Base-by-base conservation (phyloP, 2,329 filamentous ascomycete genomes). In the Neopestalotiopsis sp. region DNA sequence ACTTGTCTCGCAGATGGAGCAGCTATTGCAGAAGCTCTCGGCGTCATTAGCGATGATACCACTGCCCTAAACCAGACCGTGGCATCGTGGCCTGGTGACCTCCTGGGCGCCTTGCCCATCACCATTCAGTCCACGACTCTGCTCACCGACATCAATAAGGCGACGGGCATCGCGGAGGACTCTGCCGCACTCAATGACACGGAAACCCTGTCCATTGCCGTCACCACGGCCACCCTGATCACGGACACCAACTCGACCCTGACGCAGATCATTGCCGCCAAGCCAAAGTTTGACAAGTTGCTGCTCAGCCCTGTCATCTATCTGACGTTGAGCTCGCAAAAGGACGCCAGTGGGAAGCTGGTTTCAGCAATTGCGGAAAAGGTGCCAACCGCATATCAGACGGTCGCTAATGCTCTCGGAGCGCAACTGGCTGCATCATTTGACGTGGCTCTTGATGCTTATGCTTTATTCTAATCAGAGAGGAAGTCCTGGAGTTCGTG, bases 231-330 rank as follows among this genome's bases (percentile, higher is more conserved):
- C 3, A 70, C 76, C 7, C 79, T 86, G 32, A 76, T 79, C 59
- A 67, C 61, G 12, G 74, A 75, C n/a, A 81, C 85, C 70, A 79
- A 83, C 71, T 66, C 72, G 40, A 81, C 81, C 4, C 77, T 85
- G 38, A 71, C 74, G 7, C 76, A 77, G n/a, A 74, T 86, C 28
- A 76, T 84, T 69, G 73, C 68, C 12, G 74, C 78, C 34, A 84
- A 85, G 75, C 77, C 75, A 24, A 82, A 83, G 70, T 87, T 87
- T 68, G 81, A 85, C 71, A 75, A 76, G 53, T 73, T 85, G 5
- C 66, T 83, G 1, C 71, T 86, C 45, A 78, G 76, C 61, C 82
- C 84, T 0, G 73, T 84, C 45, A 83, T 87, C 45, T 74, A 84
- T 53, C 58, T 83, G 17, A 82, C 81, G 69, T 72, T 88, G 32